phyloP scores from a whole-genome alignment of 768 basidiomycete species.

The Lactarius pseudohatsudake region DNA sequence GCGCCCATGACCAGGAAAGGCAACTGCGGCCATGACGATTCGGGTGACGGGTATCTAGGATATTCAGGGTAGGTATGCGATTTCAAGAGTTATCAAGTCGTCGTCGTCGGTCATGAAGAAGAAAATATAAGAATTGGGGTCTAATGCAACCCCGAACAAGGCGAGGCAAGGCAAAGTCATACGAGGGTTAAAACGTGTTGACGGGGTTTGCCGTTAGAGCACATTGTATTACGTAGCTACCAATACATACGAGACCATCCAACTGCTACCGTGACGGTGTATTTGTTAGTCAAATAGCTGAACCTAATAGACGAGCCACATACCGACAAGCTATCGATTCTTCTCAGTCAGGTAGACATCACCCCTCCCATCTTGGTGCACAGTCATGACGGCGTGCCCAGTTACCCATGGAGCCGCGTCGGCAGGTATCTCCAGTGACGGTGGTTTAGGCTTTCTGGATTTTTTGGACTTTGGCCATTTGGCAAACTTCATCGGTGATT shows the following conservation, averaged over 20 bases:
- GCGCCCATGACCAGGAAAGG: conserved; percentile 17
- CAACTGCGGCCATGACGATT: neutral
- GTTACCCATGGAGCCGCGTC: conserved; percentile 27
- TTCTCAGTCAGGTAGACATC: conserved; percentile 24
- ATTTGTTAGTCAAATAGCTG: neutral
- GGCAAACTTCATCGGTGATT: neutral
- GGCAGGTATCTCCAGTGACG: conserved; percentile 16
- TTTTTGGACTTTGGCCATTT: conserved; percentile 20
- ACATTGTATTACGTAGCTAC: neutral
- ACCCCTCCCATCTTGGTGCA: conserved; percentile 12
- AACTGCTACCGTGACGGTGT: neutral
- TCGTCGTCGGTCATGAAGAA: conserved; percentile 2
- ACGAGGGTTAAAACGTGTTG: conserved; percentile 1
- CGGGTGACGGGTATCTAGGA: neutral
- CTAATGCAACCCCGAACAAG: neutral
- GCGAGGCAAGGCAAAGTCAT: neutral
- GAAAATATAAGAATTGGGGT: neutral
- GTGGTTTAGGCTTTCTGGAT: conserved; percentile 6
- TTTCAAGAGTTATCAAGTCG: neutral
- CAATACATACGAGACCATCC: no score
- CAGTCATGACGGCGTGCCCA: conserved; percentile 21
- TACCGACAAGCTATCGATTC: conserved; percentile 3
- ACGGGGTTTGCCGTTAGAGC: neutral
- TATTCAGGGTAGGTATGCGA: neutral
- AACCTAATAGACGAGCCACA: neutral